A percentile compares a stretch with the other conserved stretches of the same genome.
Conservation (phyloP, 176 grass and related monocot species). For the Ensete ventricosum region DNA sequence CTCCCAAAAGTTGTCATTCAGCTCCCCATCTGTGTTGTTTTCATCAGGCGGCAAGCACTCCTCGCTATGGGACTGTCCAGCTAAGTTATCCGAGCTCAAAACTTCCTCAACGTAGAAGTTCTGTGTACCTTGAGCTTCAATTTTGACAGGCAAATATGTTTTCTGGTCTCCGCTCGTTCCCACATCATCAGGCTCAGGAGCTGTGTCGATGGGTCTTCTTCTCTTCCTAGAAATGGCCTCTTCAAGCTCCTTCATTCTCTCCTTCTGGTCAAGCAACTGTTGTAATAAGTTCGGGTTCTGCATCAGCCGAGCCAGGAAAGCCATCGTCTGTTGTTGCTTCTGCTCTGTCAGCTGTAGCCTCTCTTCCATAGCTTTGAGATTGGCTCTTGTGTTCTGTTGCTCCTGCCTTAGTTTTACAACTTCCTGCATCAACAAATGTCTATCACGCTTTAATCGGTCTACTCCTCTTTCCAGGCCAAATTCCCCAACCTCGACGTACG, state of each 20-base stretch:
- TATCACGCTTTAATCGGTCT: conserved; percentile 64
- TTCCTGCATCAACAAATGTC: conserved; percentile 62
- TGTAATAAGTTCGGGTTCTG: conserved; percentile 62
- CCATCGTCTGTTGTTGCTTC: conserved; percentile 76
- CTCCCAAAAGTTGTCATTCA: conserved; percentile 74
- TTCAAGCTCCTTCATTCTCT: conserved; percentile 60
- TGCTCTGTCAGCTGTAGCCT: conserved; percentile 70
- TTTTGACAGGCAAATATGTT: conserved; percentile 24
- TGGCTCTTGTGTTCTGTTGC: conserved; percentile 64
- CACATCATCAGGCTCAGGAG: conserved; percentile 30
- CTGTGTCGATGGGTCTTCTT: conserved; percentile 51
- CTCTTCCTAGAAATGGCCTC: conserved; percentile 86
- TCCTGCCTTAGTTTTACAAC: conserved; percentile 87
- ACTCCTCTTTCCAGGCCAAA: conserved; percentile 74
- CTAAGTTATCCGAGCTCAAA: conserved; percentile 10
- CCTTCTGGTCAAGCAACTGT: conserved; percentile 54
- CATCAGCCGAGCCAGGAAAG: conserved; percentile 69
- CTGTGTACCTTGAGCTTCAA: conserved; percentile 22
- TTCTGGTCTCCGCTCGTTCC: conserved; percentile 32
- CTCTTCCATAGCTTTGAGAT: conserved; percentile 76
- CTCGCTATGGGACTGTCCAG: conserved; percentile 8
- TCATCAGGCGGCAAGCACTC: conserved; percentile 16
- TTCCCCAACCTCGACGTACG: conserved; percentile 75
- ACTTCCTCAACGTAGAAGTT: conserved; percentile 27
- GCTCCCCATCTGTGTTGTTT: conserved; percentile 22